A percentile compares a stretch with the other conserved stretches of the same genome.
Conservation (phyloP, 257 asterid species). For the Linaria vulgaris region DNA sequence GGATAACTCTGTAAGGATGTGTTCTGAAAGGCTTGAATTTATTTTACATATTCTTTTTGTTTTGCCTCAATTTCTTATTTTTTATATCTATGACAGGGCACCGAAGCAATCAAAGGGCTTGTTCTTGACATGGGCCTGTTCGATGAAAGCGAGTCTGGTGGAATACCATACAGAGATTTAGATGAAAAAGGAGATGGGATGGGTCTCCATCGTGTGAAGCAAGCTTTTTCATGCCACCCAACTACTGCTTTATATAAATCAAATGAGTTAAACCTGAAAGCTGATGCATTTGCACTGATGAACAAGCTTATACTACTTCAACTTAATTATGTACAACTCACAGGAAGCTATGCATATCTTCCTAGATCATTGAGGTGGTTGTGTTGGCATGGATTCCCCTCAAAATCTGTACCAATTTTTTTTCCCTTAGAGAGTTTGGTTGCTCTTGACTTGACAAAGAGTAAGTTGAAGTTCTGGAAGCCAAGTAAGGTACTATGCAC, state of each 20-base stretch:
- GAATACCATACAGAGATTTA: neutral
- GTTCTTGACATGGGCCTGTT: neutral
- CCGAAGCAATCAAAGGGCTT: neutral
- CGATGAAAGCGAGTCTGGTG: neutral
- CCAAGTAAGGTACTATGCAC: neutral
- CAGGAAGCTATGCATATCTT: neutral
- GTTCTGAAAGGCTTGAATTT: neutral
- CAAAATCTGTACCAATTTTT: neutral
- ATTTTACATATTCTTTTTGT: neutral
- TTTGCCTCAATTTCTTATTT: neutral
- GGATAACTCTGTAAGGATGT: neutral
- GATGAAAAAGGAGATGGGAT: neutral
- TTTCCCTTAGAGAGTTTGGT: neutral
- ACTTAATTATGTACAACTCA: conserved; percentile 1
- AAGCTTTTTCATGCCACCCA: no score
- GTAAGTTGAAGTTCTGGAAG: conserved; percentile 2
- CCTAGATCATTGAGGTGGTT: neutral
- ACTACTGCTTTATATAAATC: neutral
- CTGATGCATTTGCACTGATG: neutral
- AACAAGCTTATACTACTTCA: neutral
- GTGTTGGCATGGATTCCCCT: neutral
- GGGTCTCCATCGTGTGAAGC: neutral
- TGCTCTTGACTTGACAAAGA: neutral
- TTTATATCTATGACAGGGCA: neutral
- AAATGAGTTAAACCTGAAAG: neutral